These are phyloP conservation scores for Trametes cinnabarina DNA, from an alignment of 768 basidiomycete species.

Conservation along the genomic window DNA sequence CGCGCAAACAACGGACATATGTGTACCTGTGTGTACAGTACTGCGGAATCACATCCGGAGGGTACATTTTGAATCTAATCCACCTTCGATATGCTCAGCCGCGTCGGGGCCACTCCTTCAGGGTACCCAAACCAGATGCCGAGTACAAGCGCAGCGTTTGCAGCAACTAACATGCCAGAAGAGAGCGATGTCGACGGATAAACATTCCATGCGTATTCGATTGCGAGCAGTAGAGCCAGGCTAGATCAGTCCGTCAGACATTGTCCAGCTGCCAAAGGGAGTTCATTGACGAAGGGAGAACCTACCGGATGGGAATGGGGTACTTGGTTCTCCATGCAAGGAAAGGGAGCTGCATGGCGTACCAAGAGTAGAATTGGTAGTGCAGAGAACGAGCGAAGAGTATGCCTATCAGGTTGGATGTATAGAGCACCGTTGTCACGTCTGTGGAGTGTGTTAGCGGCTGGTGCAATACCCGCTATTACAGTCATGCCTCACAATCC, in stretches of 20 bases:
- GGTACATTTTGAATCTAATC: too few species aligned
- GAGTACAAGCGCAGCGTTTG: slow-evolving; percentile 49
- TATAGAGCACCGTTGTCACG: slow-evolving; percentile 74
- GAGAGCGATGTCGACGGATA: slow-evolving; percentile 77
- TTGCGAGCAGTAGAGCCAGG: slow-evolving; percentile 51
- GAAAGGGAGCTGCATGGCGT: slow-evolving; percentile 86
- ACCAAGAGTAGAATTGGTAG: slow-evolving; percentile 99
- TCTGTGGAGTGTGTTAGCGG: slow-evolving; percentile 22
- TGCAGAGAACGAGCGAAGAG: slow-evolving; percentile 91
- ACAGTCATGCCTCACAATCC: slow-evolving; percentile 53
- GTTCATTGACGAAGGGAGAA: too few species aligned
- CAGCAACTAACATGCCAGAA: slow-evolving; percentile 51
- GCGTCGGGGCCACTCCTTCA: slow-evolving; percentile 30
- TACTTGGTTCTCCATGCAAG: slow-evolving; percentile 72
- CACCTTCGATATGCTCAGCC: neutral
- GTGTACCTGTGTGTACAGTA: neutral
- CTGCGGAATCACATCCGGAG: too few species aligned
- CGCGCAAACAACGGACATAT: neutral
- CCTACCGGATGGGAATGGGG: slow-evolving; percentile 59
- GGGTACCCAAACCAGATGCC: slow-evolving; percentile 56
- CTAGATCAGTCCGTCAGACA: slow-evolving; percentile 36
- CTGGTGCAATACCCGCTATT: neutral
- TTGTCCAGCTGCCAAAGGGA: too few species aligned
- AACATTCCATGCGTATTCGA: slow-evolving; percentile 88
- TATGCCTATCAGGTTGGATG: slow-evolving; percentile 89